Evolutionary conservation across 306 rosid genomes (phyloP), one percentile per base, ranked within the genome.

Genomic region (Fragaria iinumae): DNA sequence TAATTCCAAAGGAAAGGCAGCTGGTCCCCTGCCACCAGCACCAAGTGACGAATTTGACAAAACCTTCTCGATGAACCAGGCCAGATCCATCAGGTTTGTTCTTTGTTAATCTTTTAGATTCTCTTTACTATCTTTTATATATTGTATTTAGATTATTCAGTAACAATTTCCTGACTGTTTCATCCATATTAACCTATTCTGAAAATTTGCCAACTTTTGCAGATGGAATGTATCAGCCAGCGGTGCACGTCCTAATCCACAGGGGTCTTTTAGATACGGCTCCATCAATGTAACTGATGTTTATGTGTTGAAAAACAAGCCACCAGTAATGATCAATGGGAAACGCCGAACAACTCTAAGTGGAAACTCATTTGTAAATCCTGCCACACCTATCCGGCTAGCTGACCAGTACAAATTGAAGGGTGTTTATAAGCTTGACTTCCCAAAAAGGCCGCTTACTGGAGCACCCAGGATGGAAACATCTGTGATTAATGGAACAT

Each of bases 211-310:
- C 69, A 23, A 74, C 52, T 75, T 70, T 21, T 79, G 86, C 85
- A 94, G 98, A 80, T 91, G 98, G 98, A 94, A 94, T 69, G 98
- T 94, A 76, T 87, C 98, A 20, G 98, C 98, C 11, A 94, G 98
- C 73, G 98, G 98, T 73, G 97, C 98, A 69, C 96, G 98, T 75
- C 98, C 98, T 52, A 94, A 94, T 74, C 98, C 98, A 11, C 98
- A 94, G 80, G 98, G 98, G 23, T 92, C 98, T 49, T 94, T 94
- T 81, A 86, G 88, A 90, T 94, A 94, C 50, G 98, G 98, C 32
- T 92, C 98, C 44, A 94, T 94, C 80, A 94, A 90, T 49, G 98
- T 94, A 78, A 94, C 98, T 73, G 96, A 94, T 16, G 71, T 94
- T 71, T 92, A 94, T 69, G 92, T 94, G 71, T 71, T 94, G 71